Evolutionary conservation across 441 rosid species (phyloP).

Genomic region (Jatropha podagrica): DNA sequence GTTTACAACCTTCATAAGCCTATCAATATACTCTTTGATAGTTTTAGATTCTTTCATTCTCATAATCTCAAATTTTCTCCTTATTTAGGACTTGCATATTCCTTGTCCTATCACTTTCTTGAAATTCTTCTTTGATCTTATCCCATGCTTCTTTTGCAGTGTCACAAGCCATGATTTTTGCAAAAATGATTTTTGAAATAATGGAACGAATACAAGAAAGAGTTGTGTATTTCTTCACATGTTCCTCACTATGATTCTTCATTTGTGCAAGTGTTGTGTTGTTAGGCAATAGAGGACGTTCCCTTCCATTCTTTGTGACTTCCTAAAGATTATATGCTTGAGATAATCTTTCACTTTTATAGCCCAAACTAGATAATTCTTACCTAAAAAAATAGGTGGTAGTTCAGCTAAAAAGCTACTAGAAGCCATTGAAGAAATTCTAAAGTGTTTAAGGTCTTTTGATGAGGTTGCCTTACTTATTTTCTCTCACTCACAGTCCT

Average conservation of each 20-base stretch:
- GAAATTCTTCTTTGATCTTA: not conserved
- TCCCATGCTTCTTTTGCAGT: not conserved
- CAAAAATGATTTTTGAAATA: not conserved
- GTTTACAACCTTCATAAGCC: too few relatives aligned
- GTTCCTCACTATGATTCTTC: too few relatives aligned
- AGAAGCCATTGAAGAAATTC: not conserved
- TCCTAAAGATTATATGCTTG: not conserved
- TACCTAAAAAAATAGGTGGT: not conserved
- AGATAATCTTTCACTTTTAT: not conserved
- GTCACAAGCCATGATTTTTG: not conserved
- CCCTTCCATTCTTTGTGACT: not conserved
- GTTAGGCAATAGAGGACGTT: not conserved
- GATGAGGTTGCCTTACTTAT: not conserved
- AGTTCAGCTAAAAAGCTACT: not conserved
- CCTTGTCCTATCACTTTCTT: not conserved
- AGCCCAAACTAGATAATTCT: not conserved
- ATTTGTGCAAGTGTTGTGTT: too few relatives aligned
- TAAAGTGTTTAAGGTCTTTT: not conserved
- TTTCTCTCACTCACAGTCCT: not conserved
- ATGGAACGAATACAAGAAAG: not conserved
- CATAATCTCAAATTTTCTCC: too few relatives aligned
- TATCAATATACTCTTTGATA: not conserved
- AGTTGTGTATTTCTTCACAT: too few relatives aligned
- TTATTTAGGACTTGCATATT: not conserved
- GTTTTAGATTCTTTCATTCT: not conserved